Base-by-base conservation (phyloP, 768 basidiomycete species). In the Boletus sp. region DNA sequence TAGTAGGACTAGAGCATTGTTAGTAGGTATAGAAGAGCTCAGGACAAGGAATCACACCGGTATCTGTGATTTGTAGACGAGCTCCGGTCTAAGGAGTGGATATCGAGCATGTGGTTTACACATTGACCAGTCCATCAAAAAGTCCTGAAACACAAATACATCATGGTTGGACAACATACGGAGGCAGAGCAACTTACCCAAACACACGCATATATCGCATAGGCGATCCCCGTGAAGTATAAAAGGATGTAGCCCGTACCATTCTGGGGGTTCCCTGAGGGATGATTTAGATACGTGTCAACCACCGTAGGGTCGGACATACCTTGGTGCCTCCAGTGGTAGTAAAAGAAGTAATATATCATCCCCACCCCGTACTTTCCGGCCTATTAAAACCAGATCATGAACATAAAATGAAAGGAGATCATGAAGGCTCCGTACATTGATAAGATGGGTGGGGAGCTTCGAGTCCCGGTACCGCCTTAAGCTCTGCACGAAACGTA, bases 81-180 rank as follows among this genome's bases (percentile, higher is more conserved):
- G 73, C 46, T 96, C 91, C 3, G 75, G 69, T 15, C 95, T 83
- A 1, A 98, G 79, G 39, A 91, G 73, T 11, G 75, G 80, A 60
- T 88, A 77, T 57, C 66, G 76, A 4, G 77, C 76, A 52, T 77
- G 85, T 3, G 79, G 76, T 55, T 82, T 78, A 32, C 91, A 75
- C 30, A 98, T 66, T 0, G 92, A 93, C 94, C 95, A 98, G 70
- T 98, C 94, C 85, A 96, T 92, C n/a, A 90, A 68, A 32, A 94
- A 73, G 67, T 96, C 93, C 92, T 91, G 60, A 32, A 35, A 41
- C 39, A 20, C 30, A 54, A 2, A 9, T 14, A 24, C 28, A 35
- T 41, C 5, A 40, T 17, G 18, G 18, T 8, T 10, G 14, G 35
- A 7, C 2, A 28, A 11, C 17, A n/a, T n/a, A 15, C 1, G 10